These are phyloP conservation scores for Biscutella laevigata DNA, from an alignment of 441 rosid genomes.

Conservation along the genomic window DNA sequence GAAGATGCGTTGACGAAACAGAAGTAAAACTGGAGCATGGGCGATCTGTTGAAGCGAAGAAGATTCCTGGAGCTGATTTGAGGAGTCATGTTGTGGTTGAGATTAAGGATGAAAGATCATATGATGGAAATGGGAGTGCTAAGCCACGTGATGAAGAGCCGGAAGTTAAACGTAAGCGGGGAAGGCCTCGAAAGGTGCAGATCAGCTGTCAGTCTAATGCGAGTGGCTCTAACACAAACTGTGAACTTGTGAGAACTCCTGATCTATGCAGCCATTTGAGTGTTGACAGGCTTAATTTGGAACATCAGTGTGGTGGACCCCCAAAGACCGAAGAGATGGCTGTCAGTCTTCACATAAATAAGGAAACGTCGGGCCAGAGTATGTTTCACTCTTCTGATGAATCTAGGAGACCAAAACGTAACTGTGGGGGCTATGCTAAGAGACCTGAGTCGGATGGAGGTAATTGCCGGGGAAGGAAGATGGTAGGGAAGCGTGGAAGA, in stretches of 20 bases:
- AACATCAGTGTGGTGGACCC: conserved; percentile 30
- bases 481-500: conserved; percentile 24
- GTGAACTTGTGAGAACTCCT: background rate
- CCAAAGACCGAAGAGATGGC: conserved; percentile 15
- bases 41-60: conserved; percentile 18
- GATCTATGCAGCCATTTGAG: background rate
- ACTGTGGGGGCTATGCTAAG: conserved; percentile 24
- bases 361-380: conserved; percentile 14
- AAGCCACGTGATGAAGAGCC: background rate
- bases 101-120: conserved; percentile 19
- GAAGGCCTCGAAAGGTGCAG: conserved; percentile 29
- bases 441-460: conserved; percentile 20
- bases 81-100: background rate
- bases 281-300: conserved; percentile 15
- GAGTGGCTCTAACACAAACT: conserved; percentile 1
- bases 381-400: conserved; percentile 13
- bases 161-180: conserved; percentile 25
- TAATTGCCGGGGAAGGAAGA: conserved; percentile 17
- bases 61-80: background rate
- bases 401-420: conserved; percentile 20
- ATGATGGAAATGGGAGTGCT: conserved; percentile 13
- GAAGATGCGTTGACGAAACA: background rate
- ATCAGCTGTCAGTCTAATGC: conserved; percentile 14
- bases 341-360: background rate
- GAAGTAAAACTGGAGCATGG: conserved; percentile 22